Base-by-base conservation (phyloP, 257 asterid species). In the Nicotiana tabacum region DNA sequence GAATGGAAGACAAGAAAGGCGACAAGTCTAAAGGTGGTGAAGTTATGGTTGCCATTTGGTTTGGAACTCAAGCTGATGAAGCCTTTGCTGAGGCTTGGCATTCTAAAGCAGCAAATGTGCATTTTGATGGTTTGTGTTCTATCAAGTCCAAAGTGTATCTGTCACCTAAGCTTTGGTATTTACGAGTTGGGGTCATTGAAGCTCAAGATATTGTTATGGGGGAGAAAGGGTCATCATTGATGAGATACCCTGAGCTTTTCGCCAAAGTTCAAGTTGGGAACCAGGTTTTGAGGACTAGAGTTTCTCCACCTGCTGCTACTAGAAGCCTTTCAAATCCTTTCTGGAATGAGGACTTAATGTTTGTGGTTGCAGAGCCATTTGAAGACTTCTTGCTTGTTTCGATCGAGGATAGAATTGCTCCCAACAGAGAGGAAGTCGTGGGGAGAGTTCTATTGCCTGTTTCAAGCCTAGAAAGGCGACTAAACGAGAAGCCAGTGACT, bases 41-140 rank as follows among this genome's bases (percentile, higher is more conserved):
- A 61, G 85, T 94, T 6, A 94, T 94, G 98, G 90, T 90, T 10
- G 85, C 97, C 0, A 91, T 92, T 17, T 94, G 98, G 98, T 92
- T 92, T 29, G 98, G 98, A 6, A 94, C 98, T 27, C 98, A 94
- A 35, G 98, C 98, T 0, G 98, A 94, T 10, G 97, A 92, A 82
- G 97, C 96, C 1, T 94, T 94, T 35, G 88, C 97, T 0, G 98
- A 94, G 87, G 97, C 98, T 3, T 94, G 98, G 98, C 98, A 94
- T 86, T 94, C 98, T 2, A 92, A 91, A 88, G 93, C 97, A 0
- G 97, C 97, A 2, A 92, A 91, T 58, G 96, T 94, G 81, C 92
- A 87, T 35, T 82, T 87, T 4, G 97, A 94, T 66, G 97, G 95
- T 3, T 56, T 94, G 66, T 83, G 90, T 87, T 94, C 98, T 57